These are phyloP conservation scores for Coemansia sp. DNA, from an alignment of 192 early-diverging fungal genomes.

Conservation along the genomic window DNA sequence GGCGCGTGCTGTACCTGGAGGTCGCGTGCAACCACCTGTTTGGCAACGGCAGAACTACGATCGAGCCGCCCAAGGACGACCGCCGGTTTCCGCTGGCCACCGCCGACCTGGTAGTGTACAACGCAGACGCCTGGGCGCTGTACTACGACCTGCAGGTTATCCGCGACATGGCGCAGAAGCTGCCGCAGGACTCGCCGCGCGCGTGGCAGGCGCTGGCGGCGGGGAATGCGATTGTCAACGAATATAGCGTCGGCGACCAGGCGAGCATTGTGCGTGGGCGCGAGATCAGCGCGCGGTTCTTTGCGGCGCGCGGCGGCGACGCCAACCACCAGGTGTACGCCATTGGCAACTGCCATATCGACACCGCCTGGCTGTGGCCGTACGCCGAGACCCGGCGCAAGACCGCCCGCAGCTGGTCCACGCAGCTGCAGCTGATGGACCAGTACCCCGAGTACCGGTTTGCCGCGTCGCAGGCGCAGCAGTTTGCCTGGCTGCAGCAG, in stretches of 20 bases:
- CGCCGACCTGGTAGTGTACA: slow-evolving; percentile 68
- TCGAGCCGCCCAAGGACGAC: slow-evolving; percentile 64
- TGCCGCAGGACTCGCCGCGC: slow-evolving; percentile 65
- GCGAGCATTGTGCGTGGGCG: slow-evolving; percentile 39
- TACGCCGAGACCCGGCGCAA: slow-evolving; percentile 98
- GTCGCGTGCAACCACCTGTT: slow-evolving; percentile 93
- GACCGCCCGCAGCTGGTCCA: slow-evolving; percentile 77
- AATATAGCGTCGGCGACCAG: slow-evolving; percentile 44
- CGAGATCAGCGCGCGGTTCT: slow-evolving; percentile 58
- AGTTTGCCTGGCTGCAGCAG: slow-evolving; percentile 87
- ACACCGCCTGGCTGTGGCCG: slow-evolving; percentile 96
- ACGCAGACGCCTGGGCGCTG: slow-evolving; percentile 66
- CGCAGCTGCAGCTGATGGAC: slow-evolving; percentile 79
- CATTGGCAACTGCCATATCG: slow-evolving; percentile 90
- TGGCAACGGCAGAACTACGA: slow-evolving; percentile 53
- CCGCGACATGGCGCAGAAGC: slow-evolving; percentile 61
- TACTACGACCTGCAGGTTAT: slow-evolving; percentile 77
- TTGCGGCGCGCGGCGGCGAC: slow-evolving; percentile 59
- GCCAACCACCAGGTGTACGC: slow-evolving; percentile 73
- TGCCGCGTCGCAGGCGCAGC: slow-evolving; percentile 94
- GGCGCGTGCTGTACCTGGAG: slow-evolving; percentile 78
- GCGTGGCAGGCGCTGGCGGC: slow-evolving; percentile 74
- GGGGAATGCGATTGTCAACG: slow-evolving; percentile 79
- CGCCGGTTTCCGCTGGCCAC: slow-evolving; percentile 57
- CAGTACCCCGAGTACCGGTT: slow-evolving; percentile 86